phyloP scores from a whole-genome alignment of 2,329 filamentous ascomycete species.

The Phyllosticta citrichinensis region DNA sequence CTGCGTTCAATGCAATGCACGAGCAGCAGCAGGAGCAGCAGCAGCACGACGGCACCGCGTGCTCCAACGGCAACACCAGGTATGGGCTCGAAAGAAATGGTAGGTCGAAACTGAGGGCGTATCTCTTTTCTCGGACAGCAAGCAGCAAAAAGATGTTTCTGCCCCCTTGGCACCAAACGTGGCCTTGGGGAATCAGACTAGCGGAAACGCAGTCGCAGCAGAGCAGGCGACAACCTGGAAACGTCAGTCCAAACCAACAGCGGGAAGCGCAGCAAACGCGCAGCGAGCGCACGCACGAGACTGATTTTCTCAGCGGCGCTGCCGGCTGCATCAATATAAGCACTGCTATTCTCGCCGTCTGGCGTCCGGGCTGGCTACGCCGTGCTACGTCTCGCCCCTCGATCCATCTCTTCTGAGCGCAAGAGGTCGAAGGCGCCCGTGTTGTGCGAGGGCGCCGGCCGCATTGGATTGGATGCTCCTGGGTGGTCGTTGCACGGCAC shows the following conservation, averaged over 20 bases:
- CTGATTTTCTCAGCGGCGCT: not conserved
- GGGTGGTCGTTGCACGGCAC: not conserved
- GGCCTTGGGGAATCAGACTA: not conserved
- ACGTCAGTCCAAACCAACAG: not conserved
- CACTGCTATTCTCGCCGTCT: not conserved
- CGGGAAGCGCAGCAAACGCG: not conserved
- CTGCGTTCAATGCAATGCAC: not conserved
- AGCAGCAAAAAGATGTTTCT: not conserved
- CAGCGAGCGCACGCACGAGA: not conserved
- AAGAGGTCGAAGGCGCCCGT: not conserved
- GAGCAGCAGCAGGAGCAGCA: not conserved
- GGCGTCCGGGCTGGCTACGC: not conserved
- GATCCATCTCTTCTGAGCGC: not conserved
- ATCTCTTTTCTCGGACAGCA: not conserved
- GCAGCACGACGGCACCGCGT: not conserved
- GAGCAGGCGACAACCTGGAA: not conserved
- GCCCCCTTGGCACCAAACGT: not conserved
- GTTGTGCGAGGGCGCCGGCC: not conserved
- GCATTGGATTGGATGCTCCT: not conserved
- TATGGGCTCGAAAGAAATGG: not conserved
- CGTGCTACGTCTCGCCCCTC: not conserved
- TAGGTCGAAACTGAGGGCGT: not conserved
- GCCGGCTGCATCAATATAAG: not conserved
- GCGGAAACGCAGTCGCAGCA: not conserved
- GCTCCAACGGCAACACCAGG: not conserved